Percentiles rank a stretch among this genome's conserved stretches.
phyloP scores from a whole-genome alignment of 2,329 filamentous ascomycete genomes.

The Sphaerulina musiva region DNA sequence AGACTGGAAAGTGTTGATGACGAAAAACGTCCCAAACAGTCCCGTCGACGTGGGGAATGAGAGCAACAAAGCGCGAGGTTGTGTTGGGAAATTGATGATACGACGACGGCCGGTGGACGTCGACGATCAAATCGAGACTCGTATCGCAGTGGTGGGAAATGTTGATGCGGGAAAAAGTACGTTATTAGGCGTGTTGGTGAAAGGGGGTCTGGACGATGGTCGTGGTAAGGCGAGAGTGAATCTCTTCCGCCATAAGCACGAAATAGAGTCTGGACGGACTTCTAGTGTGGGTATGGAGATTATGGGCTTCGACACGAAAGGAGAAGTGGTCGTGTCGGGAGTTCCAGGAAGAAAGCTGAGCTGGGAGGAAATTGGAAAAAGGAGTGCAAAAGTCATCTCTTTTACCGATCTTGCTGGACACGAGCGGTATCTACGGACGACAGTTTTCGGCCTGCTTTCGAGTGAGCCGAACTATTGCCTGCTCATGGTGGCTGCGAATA shows the following conservation, averaged over 20 bases:
- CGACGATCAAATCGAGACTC: conserved; percentile 88
- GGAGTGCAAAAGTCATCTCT: conserved; percentile 89
- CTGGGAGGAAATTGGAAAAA: conserved; percentile 96
- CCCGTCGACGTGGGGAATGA: conserved; percentile 60
- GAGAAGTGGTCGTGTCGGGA: conserved; percentile 73
- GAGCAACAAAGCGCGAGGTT: conserved; percentile 62
- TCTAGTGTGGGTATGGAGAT: conserved; percentile 99
- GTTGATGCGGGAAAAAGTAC: conserved; percentile 97
- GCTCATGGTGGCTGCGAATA: conserved; percentile 97
- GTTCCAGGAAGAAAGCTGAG: conserved; percentile 80
- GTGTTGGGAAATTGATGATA: conserved; percentile 80
- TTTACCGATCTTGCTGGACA: conserved; percentile 95
- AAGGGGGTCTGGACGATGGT: conserved; percentile 90
- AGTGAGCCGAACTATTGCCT: conserved; percentile 96
- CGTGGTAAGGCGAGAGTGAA: conserved; percentile 90
- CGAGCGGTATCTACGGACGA: conserved; percentile 89
- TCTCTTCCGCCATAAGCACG: conserved; percentile 94
- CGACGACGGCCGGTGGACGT: conserved; percentile 65
- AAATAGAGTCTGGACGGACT: conserved; percentile 90
- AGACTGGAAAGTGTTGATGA: conserved; percentile 75
- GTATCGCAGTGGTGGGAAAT: conserved; percentile 95
- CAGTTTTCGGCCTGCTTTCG: conserved; percentile 88
- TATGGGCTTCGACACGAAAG: conserved; percentile 87
- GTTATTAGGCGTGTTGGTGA: conserved; percentile 89
- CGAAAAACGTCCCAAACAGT: conserved; percentile 75